Conservation (phyloP, 768 basidiomycete species). For the Tricholoma terreum region DNA sequence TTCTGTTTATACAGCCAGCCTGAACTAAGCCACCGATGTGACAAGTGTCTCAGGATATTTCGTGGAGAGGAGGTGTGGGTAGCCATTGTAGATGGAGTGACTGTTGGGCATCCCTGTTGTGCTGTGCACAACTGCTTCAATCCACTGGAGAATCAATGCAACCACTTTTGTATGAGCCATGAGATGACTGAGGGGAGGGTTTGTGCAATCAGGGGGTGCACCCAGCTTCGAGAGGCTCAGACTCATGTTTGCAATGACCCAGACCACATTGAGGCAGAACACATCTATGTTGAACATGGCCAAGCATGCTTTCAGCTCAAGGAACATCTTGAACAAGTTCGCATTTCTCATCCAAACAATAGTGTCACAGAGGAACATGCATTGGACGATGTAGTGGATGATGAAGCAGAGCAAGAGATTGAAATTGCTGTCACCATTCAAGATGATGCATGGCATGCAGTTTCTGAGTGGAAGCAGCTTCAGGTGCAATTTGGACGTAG, state of each 20-base stretch:
- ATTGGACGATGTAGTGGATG: not conserved
- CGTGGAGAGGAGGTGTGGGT: not conserved
- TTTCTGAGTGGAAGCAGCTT: constrained; percentile 7
- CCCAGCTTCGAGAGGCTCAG: not conserved
- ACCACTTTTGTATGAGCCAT: constrained; percentile 25
- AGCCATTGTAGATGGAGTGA: not conserved
- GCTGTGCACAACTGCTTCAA: constrained; percentile 1
- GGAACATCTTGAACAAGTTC: not conserved
- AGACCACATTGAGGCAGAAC: constrained; percentile 23
- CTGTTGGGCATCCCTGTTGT: no score
- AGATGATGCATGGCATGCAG: not conserved
- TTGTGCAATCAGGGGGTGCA: constrained; percentile 23
- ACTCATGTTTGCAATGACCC: constrained; percentile 17
- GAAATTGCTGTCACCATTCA: not conserved
- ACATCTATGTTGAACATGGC: constrained; percentile 13
- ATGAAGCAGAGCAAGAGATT: not conserved
- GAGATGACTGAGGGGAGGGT: not conserved
- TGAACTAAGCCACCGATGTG: not conserved
- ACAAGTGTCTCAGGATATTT: not conserved
- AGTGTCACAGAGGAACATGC: not conserved
- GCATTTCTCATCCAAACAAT: not conserved
- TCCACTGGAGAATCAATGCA: constrained; percentile 12
- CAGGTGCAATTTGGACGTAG: constrained; percentile 26
- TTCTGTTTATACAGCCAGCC: not conserved
- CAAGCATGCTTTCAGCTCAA: constrained; percentile 26